Percentiles rank a stretch among this genome's conserved stretches.
These are phyloP conservation scores for Neonectria neomacrospora DNA, from an alignment of 2,329 filamentous ascomycete genomes.

Conservation along the genomic window DNA sequence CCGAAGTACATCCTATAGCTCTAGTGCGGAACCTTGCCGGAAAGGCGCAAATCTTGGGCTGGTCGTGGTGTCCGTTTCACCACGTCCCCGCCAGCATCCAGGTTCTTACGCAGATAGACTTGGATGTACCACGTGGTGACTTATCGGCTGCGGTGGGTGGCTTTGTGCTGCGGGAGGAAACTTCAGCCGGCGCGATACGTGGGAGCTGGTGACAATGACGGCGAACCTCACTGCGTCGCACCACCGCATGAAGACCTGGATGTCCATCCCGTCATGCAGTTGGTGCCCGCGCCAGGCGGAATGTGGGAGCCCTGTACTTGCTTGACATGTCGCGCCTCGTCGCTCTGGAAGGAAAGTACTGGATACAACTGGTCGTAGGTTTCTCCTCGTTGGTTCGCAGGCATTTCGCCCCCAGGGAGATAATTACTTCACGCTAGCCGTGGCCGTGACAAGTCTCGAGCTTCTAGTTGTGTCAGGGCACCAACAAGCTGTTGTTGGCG, in stretches of 20 bases:
- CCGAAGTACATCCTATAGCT: slow-evolving; percentile 33
- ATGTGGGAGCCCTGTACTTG: slow-evolving; percentile 16
- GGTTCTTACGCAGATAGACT: slow-evolving; percentile 29
- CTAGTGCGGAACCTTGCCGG: slow-evolving; percentile 42
- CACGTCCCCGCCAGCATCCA: slow-evolving; percentile 40
- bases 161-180: slow-evolving; percentile 26
- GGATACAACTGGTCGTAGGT: slow-evolving; percentile 24
- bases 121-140: slow-evolving; percentile 37
- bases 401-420: slow-evolving; percentile 15
- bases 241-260: slow-evolving; percentile 14
- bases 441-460: slow-evolving; percentile 23
- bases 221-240: slow-evolving; percentile 23
- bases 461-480: slow-evolving; percentile 20
- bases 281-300: slow-evolving; percentile 8
- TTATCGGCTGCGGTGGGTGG: slow-evolving; percentile 26
- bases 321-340: slow-evolving; percentile 17
- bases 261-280: slow-evolving; percentile 1
- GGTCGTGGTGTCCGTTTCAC: slow-evolving; percentile 39
- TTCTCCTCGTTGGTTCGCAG: slow-evolving; percentile 21
- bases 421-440: slow-evolving; percentile 28
- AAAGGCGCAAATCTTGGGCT: slow-evolving; percentile 33
- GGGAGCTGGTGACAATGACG: slow-evolving; percentile 29
- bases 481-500: slow-evolving; percentile 19
- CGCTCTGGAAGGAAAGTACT: slow-evolving; percentile 18
- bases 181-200: slow-evolving; percentile 29